A percentile compares a stretch with the other conserved stretches of the same genome.
These are phyloP conservation scores for Thraustotheca clavata DNA, from an alignment of 352 stramenopile species.

Conservation along the genomic window DNA sequence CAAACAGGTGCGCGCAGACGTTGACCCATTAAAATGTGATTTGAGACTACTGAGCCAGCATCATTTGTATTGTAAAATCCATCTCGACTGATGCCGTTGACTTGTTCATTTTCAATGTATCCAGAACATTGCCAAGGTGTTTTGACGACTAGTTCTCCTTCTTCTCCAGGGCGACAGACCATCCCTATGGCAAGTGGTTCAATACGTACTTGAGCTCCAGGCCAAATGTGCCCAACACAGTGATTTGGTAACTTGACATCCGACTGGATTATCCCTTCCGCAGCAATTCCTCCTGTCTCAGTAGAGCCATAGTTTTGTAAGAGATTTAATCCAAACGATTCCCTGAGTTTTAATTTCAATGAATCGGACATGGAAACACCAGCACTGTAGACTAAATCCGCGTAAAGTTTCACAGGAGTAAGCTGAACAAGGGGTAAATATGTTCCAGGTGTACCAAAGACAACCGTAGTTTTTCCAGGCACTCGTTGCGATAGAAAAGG, in stretches of 20 bases:
- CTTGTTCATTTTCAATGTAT: conserved; percentile 46
- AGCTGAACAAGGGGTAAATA: conserved; percentile 60
- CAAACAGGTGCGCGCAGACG: conserved; percentile 64
- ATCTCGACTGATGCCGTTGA: conserved; percentile 34
- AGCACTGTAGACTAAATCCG: conserved; percentile 64
- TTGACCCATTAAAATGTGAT: conserved; percentile 32
- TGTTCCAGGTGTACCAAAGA: conserved; percentile 74
- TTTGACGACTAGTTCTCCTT: conserved; percentile 53
- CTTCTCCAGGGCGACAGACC: conserved; percentile 18
- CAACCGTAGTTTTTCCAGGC: conserved; percentile 34
- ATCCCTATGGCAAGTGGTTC: conserved; percentile 18
- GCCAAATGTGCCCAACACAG: conserved; percentile 46
- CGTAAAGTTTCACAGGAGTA: conserved; percentile 30
- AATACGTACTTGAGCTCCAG: conserved; percentile 43
- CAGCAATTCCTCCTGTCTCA: conserved; percentile 68
- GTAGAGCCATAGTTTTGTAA: conserved; percentile 86
- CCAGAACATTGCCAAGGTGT: conserved; percentile 75
- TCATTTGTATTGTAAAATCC: conserved; percentile 50
- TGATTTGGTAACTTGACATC: conserved; percentile 27
- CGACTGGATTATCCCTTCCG: conserved; percentile 54
- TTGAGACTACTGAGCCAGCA: conserved; percentile 27
- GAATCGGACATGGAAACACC: conserved; percentile 44
- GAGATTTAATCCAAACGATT: conserved; percentile 51
- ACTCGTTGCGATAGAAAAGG: conserved; percentile 31
- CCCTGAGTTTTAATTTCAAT: conserved; percentile 43